Conservation (phyloP, 345 rosid genomes). For the Aurinia saxatilis region DNA sequence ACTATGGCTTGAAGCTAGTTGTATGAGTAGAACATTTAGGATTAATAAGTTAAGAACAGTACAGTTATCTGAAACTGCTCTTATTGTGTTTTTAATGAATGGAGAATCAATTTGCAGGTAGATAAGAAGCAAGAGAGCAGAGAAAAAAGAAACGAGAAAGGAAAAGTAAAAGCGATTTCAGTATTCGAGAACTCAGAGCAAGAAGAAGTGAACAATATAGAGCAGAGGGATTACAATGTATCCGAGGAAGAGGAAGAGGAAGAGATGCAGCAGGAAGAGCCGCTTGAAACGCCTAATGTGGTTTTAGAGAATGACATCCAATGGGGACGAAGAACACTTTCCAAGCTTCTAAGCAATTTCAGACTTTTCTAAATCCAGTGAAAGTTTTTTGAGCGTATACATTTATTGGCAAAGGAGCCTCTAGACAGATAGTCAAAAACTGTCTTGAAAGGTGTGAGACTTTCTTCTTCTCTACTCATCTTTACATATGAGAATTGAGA, state of each 20-base stretch:
- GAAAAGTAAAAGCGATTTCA: conserved; percentile 6
- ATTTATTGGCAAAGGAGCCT: conserved; percentile 9
- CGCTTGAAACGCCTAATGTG: conserved; percentile 9
- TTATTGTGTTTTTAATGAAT: conserved; percentile 21
- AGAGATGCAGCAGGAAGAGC: conserved; percentile 19
- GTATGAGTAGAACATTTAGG: background rate
- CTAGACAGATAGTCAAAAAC: conserved; percentile 11
- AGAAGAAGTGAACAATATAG: conserved; percentile 3
- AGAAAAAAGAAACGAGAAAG: conserved; percentile 5
- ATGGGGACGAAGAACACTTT: conserved; percentile 60
- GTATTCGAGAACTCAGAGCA: background rate
- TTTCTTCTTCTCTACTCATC: conserved; percentile 10
- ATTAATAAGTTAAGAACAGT: background rate
- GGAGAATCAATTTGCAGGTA: conserved; percentile 31
- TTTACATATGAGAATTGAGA: background rate
- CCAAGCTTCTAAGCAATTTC: conserved; percentile 47
- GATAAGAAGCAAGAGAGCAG: conserved; percentile 30
- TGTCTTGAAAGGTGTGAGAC: background rate
- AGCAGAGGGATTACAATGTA: conserved; percentile 9
- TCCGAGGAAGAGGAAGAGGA: conserved; percentile 33
- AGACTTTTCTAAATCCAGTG: conserved; percentile 33
- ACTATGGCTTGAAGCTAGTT: background rate
- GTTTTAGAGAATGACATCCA: conserved; percentile 42
- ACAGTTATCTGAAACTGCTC: background rate
- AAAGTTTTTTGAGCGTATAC: background rate